Conservation (phyloP, 2,329 filamentous ascomycete genomes). For the Beauveria sp. region DNA sequence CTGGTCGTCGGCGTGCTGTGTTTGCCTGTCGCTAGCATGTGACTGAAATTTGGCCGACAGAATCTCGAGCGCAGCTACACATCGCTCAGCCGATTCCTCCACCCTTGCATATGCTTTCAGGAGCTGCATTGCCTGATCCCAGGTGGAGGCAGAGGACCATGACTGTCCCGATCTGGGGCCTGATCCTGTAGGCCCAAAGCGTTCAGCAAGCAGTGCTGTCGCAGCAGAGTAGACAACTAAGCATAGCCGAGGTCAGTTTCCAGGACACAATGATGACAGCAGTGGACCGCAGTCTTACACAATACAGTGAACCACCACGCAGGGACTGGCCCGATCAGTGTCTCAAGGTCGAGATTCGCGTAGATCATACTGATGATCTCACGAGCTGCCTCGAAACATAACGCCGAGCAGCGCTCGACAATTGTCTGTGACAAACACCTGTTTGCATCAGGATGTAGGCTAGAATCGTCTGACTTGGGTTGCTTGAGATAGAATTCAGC, state of each 20-base stretch:
- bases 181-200: not conserved
- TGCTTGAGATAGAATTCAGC: conserved; percentile 2
- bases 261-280: not conserved
- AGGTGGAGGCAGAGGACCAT: not conserved
- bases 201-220: conserved; percentile 3
- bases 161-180: not conserved
- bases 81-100: conserved; percentile 10
- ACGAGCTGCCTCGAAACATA: conserved; percentile 2
- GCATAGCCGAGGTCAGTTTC: not conserved
- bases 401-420: not conserved
- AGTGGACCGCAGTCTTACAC: conserved; percentile 3
- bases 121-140: conserved; percentile 5
- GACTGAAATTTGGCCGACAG: conserved; percentile 3
- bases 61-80: conserved; percentile 3
- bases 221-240: conserved; percentile 7
- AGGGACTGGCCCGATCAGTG: conserved; percentile 4
- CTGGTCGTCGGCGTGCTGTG: not conserved
- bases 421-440: not conserved
- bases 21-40: not conserved
- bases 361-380: conserved; percentile 4
- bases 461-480: not conserved
- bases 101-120: conserved; percentile 7
- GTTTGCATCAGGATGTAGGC: not conserved
- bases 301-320: conserved; percentile 8
- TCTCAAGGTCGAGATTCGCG: not conserved